Evolutionary conservation across 225 moss, liverwort and hornwort genomes (phyloP), one percentile per base, ranked within the genome.

Genomic region (Marchantia paleacea): DNA sequence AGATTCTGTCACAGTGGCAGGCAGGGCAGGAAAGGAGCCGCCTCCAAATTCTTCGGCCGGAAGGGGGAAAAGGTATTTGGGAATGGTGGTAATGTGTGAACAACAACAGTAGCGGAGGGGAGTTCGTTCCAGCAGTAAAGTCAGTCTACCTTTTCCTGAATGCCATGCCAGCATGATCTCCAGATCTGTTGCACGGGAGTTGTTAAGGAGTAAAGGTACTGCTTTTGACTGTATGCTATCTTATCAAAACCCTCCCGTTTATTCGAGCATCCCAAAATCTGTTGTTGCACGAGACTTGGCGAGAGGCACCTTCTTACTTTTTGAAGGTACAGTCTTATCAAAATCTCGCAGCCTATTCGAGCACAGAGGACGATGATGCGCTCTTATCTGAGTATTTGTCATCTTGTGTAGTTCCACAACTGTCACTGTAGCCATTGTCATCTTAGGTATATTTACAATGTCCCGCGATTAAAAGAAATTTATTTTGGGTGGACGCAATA

Each of bases 281-380:
- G 30, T 68, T 68, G 29, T 68, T 68, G 22, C 68, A 68, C 68
- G 12, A 31, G 68, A 29, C 30, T 68, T 68, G 68, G 25, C n/a
- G 31, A 29, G 29, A 68, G 68, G 30, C 31, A 68, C 28, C 28
- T 4, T 68, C 68, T 25, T 68, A 25, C 29, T 68, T 68, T 11
- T 58, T 14, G 30, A 31, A 29, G 68, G 29, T 29, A 68, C 68
- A 31, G 68, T 68, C 68, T 31, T 28, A 68, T 30, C 68, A 68
- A 68, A 68, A 68, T 31, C 29, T 68, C 30, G 12, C 12, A 68
- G 68, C 68, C 68, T 68, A 68, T 68, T 68, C 62, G 68, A 68
- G 30, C 30, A 24, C 24, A 29, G 28, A 11, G 14, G 30, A 31
- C 30, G 68, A 68, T 28, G 68, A 68, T 68, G 25, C 30, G 68